These are phyloP conservation scores for Maudiozyma serrabonitensis DNA, from an alignment of 805 yeast genomes.

Conservation along the genomic window DNA sequence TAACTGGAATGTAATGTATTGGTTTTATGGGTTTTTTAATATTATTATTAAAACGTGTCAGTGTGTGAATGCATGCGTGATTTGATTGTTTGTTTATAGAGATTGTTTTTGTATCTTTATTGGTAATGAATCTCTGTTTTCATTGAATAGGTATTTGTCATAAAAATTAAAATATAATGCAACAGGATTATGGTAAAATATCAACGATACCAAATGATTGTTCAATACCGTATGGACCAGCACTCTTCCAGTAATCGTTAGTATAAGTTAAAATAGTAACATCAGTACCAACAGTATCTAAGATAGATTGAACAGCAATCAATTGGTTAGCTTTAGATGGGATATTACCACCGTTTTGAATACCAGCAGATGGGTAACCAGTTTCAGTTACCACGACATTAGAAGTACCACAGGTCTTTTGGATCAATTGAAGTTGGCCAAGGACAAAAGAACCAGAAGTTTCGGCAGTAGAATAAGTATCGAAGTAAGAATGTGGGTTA, in stretches of 20 bases:
- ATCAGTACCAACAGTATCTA: slow-evolving; percentile 47
- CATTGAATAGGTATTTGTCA: too few relatives aligned
- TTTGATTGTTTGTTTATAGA: not conserved
- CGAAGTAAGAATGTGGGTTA: slow-evolving; percentile 82
- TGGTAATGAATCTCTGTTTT: too few relatives aligned
- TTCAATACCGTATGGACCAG: slow-evolving; percentile 79
- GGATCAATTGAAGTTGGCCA: slow-evolving; percentile 49
- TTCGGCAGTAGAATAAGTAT: slow-evolving; percentile 47
- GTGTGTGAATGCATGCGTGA: not conserved
- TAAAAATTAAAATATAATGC: too few relatives aligned
- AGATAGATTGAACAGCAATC: slow-evolving; percentile 54
- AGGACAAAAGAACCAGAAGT: slow-evolving; percentile 63
- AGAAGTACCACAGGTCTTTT: slow-evolving; percentile 45
- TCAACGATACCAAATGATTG: slow-evolving; percentile 70
- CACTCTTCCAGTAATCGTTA: slow-evolving; percentile 78
- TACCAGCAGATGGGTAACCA: slow-evolving; percentile 78
- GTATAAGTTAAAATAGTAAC: slow-evolving; percentile 70
- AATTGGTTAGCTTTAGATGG: slow-evolving; percentile 65
- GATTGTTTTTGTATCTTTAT: too few relatives aligned
- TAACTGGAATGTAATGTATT: too few relatives aligned
- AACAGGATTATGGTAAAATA: slow-evolving; percentile 9
- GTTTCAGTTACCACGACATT: slow-evolving; percentile 68
- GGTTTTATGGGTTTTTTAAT: too few relatives aligned
- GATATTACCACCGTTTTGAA: slow-evolving; percentile 58
- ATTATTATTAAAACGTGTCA: not conserved